Base-by-base conservation (phyloP, 768 basidiomycete genomes). In the Russula sp. region DNA sequence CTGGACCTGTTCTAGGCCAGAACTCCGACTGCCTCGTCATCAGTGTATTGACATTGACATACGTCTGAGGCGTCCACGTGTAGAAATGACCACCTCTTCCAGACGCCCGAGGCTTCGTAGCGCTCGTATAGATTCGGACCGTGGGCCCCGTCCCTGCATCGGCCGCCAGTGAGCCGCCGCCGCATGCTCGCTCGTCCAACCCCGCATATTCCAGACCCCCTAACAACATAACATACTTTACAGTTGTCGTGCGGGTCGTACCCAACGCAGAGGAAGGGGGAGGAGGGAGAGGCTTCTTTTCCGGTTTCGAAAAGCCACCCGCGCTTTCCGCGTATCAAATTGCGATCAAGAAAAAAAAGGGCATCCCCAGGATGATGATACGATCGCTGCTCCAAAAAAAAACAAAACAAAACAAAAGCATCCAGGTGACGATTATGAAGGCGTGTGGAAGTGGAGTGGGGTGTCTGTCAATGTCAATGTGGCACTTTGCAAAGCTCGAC, bases 1-100 rank as follows among this genome's bases (percentile, higher is more conserved):
- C 32, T 37, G 45, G 34, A 37, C 14, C 32, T 22, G 57, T 49
- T 58, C 57, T 58, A 58, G 57, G 18, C 57, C 57, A 39, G 22
- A 35, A 57, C 9, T 6, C 54, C 18, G 18, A 53, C 52, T 14
- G 5, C 52, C 27, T 27, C 27, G 42, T 55, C 54, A 31, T 16
- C 54, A 18, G 20, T 10, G n/a, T 13, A 22, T 4, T 6, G 32
- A 7, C 6, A 5, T 18, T 8, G 18, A 16, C 8, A 13, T 37
- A 50, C 59, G 59, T 60, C 51, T 27, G 52, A 53, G 59, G 51
- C 51, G 44, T 22, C 59, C 59, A 60, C 59, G 50, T 53, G 59
- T 32, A 13, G 22, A 48, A 22, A 10, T 13, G 40, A 48, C 8
- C 22, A 27, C 27, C 27, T 11, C 47, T n/a, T 47, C 18, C 44